Evolutionary conservation across 345 rosid genomes (phyloP), one percentile per base, ranked within the genome.

Genomic region (Iberis pinnata): DNA sequence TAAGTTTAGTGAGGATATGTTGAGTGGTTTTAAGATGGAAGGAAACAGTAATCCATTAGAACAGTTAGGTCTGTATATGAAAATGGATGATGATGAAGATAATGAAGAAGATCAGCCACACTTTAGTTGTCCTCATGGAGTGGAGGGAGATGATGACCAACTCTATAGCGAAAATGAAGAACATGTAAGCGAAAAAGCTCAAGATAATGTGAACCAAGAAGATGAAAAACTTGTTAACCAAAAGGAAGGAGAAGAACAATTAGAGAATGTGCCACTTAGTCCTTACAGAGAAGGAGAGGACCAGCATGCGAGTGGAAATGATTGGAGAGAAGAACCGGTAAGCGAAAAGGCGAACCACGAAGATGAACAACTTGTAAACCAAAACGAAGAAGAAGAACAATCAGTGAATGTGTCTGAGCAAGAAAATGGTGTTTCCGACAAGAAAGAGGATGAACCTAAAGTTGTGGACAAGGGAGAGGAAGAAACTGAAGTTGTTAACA

Each of bases 51-150:
- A 86, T 58, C 94, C 97, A 25, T 68, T 87, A 53, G 90, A 84
- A 58, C 84, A 80, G 47, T 69, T 89, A 37, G 97, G 97, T 22
- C 51, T 89, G 52, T 89, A 73, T 73, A 86, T 86, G 75, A 89
- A 89, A 65, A 68, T 49, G 53, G 83, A 73, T 35, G 86, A 78
- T 6, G 81, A 78, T 3, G 83, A 76, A 7, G 92, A 83, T 3
- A 86, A 84, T 4, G 95, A 79, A 47, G 89, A 68, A 29, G 74
- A 60, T 44, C 82, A 71, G 61, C 76, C 61, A 0, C 75, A 68
- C 2, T 18, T 46, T 29, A 75, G 44, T 56, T 9, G 49, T 31
- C 42, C 42, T 12, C 18, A 43, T 19, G 19, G 19, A 32, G 52
- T 43, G 33, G 61, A 57, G 48, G 49, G 39, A 57, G 51, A 43